These are phyloP conservation scores for Neurospora terricola DNA, from an alignment of 495 filamentous ascomycete species.

Conservation along the genomic window DNA sequence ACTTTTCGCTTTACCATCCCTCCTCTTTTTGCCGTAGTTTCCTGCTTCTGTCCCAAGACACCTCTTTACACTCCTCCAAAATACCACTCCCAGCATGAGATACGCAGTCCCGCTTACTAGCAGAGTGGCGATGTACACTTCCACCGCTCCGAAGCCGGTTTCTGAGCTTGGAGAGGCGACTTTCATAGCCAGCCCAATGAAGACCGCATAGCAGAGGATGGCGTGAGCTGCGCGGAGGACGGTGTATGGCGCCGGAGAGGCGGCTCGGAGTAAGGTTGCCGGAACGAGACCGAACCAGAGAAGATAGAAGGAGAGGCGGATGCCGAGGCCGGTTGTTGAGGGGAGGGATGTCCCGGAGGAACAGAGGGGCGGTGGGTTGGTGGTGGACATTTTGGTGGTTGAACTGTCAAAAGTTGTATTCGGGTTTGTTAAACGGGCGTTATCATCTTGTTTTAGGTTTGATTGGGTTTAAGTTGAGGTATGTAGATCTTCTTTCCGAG, in stretches of 20 bases:
- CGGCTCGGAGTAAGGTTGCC: not conserved
- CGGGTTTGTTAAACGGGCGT: too few species aligned
- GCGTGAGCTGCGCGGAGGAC: constrained; percentile 10
- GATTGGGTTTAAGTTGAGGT: too few species aligned
- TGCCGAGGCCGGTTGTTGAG: constrained; percentile 20
- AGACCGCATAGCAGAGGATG: constrained; percentile 13
- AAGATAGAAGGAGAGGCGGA: constrained; percentile 28
- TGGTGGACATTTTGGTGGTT: too few species aligned
- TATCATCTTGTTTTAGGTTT: too few species aligned
- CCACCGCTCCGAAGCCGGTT: constrained; percentile 1
- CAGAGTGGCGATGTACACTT: constrained; percentile 27
- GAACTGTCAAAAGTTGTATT: too few species aligned
- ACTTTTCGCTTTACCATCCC: not conserved
- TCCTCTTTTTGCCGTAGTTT: too few species aligned
- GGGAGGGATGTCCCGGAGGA: too few species aligned
- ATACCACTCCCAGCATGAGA: not conserved
- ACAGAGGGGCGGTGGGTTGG: too few species aligned
- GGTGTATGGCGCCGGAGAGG: not conserved
- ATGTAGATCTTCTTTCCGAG: too few species aligned
- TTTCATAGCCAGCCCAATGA: constrained; percentile 9
- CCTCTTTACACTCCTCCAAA: not conserved
- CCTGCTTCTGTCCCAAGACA: not conserved
- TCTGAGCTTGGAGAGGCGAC: not conserved
- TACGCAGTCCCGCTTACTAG: constrained; percentile 7
- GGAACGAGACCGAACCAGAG: constrained; percentile 18